These are phyloP conservation scores for Castanea sativa DNA, from an alignment of 306 rosid species.

Conservation along the genomic window DNA sequence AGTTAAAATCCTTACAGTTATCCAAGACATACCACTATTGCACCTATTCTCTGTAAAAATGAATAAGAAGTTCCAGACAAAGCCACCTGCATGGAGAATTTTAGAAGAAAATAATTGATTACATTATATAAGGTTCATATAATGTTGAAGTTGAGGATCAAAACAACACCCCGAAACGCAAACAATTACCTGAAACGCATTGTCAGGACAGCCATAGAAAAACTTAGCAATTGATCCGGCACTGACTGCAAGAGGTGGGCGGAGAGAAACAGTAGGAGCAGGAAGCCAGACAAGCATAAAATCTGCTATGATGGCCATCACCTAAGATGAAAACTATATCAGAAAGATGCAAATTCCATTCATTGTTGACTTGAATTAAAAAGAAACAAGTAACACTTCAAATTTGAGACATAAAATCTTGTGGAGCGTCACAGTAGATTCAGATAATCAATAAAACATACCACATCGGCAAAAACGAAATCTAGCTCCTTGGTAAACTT, in stretches of 20 bases:
- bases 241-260: constrained; percentile 60
- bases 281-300: constrained; percentile 94
- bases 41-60: constrained; percentile 51
- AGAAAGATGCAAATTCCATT: neutral
- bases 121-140: neutral
- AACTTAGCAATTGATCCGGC: constrained; percentile 76
- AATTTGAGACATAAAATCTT: neutral
- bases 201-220: constrained; percentile 95
- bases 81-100: constrained; percentile 43
- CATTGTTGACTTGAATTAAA: neutral
- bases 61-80: constrained; percentile 54
- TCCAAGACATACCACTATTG: constrained; percentile 49
- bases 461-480: constrained; percentile 94
- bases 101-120: constrained; percentile 5
- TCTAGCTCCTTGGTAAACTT: constrained; percentile 89
- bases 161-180: neutral
- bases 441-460: constrained; percentile 26
- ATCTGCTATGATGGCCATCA: constrained; percentile 93
- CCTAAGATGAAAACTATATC: constrained; percentile 32
- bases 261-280: constrained; percentile 88
- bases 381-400: neutral
- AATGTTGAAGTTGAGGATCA: neutral
- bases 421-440: constrained; percentile 2
- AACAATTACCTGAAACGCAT: constrained; percentile 86
- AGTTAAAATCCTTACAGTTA: constrained; percentile 15